Conservation (phyloP, 2,329 filamentous ascomycete genomes). For the Beauveria sp. region DNA sequence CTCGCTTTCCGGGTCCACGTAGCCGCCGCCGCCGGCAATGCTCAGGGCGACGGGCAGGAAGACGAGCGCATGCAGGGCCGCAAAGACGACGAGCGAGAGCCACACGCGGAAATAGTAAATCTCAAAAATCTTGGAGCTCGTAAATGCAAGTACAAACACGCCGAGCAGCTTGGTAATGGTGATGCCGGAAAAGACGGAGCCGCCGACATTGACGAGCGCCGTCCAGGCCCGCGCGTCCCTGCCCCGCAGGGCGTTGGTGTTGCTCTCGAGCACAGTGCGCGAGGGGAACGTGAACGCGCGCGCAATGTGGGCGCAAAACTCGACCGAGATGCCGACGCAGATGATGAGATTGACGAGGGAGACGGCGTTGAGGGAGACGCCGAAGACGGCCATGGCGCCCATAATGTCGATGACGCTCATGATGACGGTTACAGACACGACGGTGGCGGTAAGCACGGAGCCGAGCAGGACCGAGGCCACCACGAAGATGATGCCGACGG, state of each 20-base stretch:
- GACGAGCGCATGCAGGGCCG: slow-evolving; percentile 78
- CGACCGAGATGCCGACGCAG: slow-evolving; percentile 90
- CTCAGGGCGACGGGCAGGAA: slow-evolving; percentile 88
- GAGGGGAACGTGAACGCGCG: slow-evolving; percentile 94
- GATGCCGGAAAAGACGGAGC: slow-evolving; percentile 91
- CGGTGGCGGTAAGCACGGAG: slow-evolving; percentile 69
- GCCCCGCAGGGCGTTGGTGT: slow-evolving; percentile 69
- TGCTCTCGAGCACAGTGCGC: slow-evolving; percentile 67
- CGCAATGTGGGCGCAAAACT: slow-evolving; percentile 96
- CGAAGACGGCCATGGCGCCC: slow-evolving; percentile 83
- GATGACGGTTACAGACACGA: slow-evolving; percentile 77
- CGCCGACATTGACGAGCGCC: slow-evolving; percentile 87
- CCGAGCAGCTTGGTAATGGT: slow-evolving; percentile 92
- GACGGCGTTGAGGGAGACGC: slow-evolving; percentile 89
- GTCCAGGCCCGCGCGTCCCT: slow-evolving; percentile 86
- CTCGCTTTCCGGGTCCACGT: slow-evolving; percentile 78
- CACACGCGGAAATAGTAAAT: slow-evolving; percentile 99
- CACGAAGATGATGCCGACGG: slow-evolving; percentile 76
- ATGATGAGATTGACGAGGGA: slow-evolving; percentile 95
- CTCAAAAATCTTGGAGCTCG: slow-evolving; percentile 96
- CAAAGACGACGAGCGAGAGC: slow-evolving; percentile 85
- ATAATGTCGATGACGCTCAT: slow-evolving; percentile 96
- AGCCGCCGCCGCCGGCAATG: slow-evolving; percentile 77
- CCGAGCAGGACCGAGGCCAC: slow-evolving; percentile 77
- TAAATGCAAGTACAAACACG: slow-evolving; percentile 88